Percentiles rank a stretch among this genome's conserved stretches.
phyloP scores from a whole-genome alignment of 176 grass and related monocot genomes.

The Eragrostis curvula region DNA sequence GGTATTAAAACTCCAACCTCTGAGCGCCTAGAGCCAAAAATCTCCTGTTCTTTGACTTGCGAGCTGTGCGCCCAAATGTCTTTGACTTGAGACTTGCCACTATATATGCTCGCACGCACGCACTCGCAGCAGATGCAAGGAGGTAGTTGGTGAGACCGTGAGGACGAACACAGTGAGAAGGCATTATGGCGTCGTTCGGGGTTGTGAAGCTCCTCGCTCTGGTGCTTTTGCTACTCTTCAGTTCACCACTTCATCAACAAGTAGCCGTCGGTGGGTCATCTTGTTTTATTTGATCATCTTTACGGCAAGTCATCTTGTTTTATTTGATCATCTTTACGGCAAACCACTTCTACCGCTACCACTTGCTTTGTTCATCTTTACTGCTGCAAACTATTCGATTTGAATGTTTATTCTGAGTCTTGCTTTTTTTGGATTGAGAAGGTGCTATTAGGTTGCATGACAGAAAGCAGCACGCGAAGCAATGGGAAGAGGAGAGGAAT shows the following conservation, averaged over 20 bases:
- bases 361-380: not conserved
- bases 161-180: constrained; percentile 18
- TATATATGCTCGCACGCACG: constrained; percentile 32
- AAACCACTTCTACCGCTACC: not conserved
- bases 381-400: not conserved
- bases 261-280: constrained; percentile 55
- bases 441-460: constrained; percentile 66
- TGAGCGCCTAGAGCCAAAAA: constrained; percentile 44
- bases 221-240: constrained; percentile 51
- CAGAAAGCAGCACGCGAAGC: constrained; percentile 46
- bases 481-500: constrained; percentile 60
- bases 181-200: constrained; percentile 48
- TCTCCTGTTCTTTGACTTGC: constrained; percentile 72
- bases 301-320: not conserved
- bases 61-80: constrained; percentile 29
- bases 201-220: constrained; percentile 47
- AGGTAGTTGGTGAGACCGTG: constrained; percentile 24
- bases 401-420: not conserved
- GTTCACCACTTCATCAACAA: constrained; percentile 61
- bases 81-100: constrained; percentile 40
- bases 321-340: too few relatives aligned
- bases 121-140: not conserved
- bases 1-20: constrained; percentile 53
- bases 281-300: not conserved
- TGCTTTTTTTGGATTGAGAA: constrained; percentile 9